Conservation (phyloP, 2,329 filamentous ascomycete species). For the Fusarium pilosicola region DNA sequence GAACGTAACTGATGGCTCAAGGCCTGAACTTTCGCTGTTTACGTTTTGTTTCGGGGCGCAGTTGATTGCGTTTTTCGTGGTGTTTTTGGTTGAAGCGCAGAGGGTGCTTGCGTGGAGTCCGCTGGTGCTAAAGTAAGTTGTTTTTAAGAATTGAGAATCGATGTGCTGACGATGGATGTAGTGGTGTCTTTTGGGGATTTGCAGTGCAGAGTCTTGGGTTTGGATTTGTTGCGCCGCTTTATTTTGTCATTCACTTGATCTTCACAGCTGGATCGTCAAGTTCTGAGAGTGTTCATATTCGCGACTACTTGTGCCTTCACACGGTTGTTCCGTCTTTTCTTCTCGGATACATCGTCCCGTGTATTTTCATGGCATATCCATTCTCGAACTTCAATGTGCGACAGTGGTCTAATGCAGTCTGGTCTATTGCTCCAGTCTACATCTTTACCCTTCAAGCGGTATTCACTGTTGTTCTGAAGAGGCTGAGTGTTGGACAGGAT, state of each 20-base stretch:
- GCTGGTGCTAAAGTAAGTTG: slow-evolving; percentile 36
- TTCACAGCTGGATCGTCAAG: slow-evolving; percentile 18
- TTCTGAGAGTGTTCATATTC: slow-evolving; percentile 25
- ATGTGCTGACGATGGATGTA: not conserved
- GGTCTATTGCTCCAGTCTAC: slow-evolving; percentile 37
- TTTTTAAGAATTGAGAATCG: not conserved
- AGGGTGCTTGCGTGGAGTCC: slow-evolving; percentile 17
- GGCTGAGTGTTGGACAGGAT: slow-evolving; percentile 37
- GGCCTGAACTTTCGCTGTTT: slow-evolving; percentile 36
- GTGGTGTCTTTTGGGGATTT: slow-evolving; percentile 40
- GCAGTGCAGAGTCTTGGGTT: slow-evolving; percentile 37
- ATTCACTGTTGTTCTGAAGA: slow-evolving; percentile 34
- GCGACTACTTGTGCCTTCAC: slow-evolving; percentile 32
- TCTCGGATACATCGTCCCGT: slow-evolving; percentile 37
- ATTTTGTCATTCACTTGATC: slow-evolving; percentile 34
- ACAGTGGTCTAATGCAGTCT: slow-evolving; percentile 39
- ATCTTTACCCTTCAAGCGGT: slow-evolving; percentile 20
- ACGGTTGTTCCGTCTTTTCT: slow-evolving; percentile 32
- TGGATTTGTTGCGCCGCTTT: slow-evolving; percentile 38
- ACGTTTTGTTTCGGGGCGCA: slow-evolving; percentile 38
- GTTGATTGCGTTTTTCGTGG: slow-evolving; percentile 27
- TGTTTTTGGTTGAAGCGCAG: slow-evolving; percentile 37
- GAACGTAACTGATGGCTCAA: slow-evolving; percentile 37
- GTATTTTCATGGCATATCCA: slow-evolving; percentile 31
- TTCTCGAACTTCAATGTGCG: slow-evolving; percentile 29